phyloP scores from a whole-genome alignment of 2,329 filamentous ascomycete species.

The Fusarium subtropicale region DNA sequence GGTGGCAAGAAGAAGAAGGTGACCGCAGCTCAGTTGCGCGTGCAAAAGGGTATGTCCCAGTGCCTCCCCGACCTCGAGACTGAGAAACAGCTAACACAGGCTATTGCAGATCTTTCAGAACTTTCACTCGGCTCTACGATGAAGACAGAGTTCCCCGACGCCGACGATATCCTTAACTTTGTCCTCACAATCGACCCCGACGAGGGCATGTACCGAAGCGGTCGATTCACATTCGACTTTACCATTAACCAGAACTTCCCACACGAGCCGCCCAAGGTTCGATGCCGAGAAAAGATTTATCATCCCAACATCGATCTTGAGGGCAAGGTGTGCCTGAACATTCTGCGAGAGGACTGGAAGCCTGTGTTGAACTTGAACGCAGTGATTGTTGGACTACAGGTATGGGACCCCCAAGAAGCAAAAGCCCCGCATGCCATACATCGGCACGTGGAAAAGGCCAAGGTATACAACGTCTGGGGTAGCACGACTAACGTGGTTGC shows the following conservation, averaged over 20 bases:
- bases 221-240: constrained; percentile 90
- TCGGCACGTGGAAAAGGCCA: background rate
- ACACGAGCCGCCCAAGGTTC: constrained; percentile 97
- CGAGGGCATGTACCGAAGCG: constrained; percentile 89
- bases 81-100: constrained; percentile 15
- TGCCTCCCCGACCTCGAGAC: background rate
- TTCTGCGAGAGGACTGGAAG: constrained; percentile 98
- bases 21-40: constrained; percentile 91
- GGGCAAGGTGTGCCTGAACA: constrained; percentile 98
- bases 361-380: constrained; percentile 96
- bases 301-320: constrained; percentile 98
- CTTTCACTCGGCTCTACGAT: constrained; percentile 82
- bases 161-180: constrained; percentile 89
- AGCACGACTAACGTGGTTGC: constrained; percentile 41
- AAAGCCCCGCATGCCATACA: background rate
- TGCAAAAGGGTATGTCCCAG: constrained; percentile 82
- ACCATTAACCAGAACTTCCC: constrained; percentile 95
- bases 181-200: constrained; percentile 84
- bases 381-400: constrained; percentile 92
- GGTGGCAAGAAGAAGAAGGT: constrained; percentile 98
- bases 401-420: constrained; percentile 50
- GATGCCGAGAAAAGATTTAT: constrained; percentile 97
- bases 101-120: constrained; percentile 77
- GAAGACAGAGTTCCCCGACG: constrained; percentile 83
- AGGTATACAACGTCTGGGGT: constrained; percentile 3